A percentile compares a stretch with the other conserved stretches of the same genome.
phyloP scores from a whole-genome alignment of 2,329 filamentous ascomycete genomes.

The Claviceps arundinis region DNA sequence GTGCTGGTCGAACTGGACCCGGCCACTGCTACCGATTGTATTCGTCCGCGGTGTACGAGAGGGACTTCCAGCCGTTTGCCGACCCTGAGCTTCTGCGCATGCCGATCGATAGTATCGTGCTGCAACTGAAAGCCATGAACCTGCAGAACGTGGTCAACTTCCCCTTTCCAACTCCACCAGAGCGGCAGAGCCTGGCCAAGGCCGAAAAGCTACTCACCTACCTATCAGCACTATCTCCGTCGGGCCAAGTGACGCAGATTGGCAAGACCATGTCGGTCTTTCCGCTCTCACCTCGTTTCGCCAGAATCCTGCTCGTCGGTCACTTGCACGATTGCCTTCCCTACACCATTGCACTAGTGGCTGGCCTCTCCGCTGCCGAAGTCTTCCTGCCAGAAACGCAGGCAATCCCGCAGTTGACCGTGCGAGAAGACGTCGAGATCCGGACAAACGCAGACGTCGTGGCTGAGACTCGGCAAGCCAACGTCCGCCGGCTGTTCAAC shows the following conservation, averaged over 20 bases:
- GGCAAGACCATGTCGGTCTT: constrained; percentile 79
- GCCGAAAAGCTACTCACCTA: constrained; percentile 81
- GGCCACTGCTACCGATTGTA: constrained; percentile 94
- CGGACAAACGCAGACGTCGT: constrained; percentile 55
- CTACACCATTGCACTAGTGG: constrained; percentile 79
- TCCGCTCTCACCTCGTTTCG: constrained; percentile 79
- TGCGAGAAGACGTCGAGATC: constrained; percentile 32
- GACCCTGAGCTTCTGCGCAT: constrained; percentile 83
- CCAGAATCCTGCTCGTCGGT: constrained; percentile 82
- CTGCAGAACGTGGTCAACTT: constrained; percentile 85
- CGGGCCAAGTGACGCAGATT: constrained; percentile 63
- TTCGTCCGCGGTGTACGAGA: constrained; percentile 85
- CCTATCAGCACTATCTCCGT: constrained; percentile 61
- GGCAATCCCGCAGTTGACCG: constrained; percentile 45
- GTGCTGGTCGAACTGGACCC: constrained; percentile 87
- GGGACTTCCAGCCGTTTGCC: constrained; percentile 74
- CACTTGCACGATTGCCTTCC: constrained; percentile 70
- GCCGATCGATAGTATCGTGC: constrained; percentile 81
- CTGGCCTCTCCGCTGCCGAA: constrained; percentile 77
- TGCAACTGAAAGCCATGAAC: constrained; percentile 92
- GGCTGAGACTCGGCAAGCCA: constrained; percentile 56
- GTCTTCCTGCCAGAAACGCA: constrained; percentile 76
- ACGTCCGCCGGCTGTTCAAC: constrained; percentile 48
- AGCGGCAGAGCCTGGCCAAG: constrained; percentile 59
- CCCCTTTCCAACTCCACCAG: constrained; percentile 86